A percentile compares a stretch with the other conserved stretches of the same genome.
These are phyloP conservation scores for Bipolaris sorokiniana DNA, from an alignment of 2,329 filamentous ascomycete genomes.

Conservation along the genomic window DNA sequence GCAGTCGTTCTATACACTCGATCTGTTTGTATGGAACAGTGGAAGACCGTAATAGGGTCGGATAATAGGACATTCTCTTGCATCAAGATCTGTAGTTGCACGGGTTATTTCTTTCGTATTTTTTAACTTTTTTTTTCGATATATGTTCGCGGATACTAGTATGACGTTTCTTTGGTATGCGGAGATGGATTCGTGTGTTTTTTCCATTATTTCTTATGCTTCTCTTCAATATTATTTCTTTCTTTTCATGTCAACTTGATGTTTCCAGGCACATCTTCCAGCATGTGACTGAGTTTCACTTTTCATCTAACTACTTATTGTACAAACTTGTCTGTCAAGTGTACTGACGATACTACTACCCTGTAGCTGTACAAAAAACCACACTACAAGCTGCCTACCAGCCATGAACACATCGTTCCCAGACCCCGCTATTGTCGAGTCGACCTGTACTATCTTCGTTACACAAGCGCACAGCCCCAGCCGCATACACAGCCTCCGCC, in stretches of 20 bases:
- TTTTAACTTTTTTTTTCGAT: constrained; percentile 2
- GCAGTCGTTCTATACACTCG: constrained; percentile 11
- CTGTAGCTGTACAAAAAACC: not conserved
- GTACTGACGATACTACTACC: not conserved
- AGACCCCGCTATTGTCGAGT: not conserved
- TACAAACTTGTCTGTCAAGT: not conserved
- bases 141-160: constrained; percentile 3
- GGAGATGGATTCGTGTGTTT: constrained; percentile 12
- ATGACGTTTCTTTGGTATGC: not conserved
- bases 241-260: not conserved
- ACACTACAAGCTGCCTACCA: not conserved
- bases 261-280: not conserved
- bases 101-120: constrained; percentile 6
- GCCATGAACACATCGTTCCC: not conserved
- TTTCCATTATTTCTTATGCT: constrained; percentile 24
- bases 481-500: not conserved
- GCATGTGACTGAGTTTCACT: not conserved
- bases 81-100: not conserved
- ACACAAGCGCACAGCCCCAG: not conserved
- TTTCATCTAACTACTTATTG: not conserved
- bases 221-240: constrained; percentile 24
- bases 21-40: constrained; percentile 13
- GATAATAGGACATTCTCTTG: constrained; percentile 27
- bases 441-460: not conserved
- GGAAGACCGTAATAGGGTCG: constrained; percentile 28